Evolutionary conservation across 257 asterid genomes (phyloP), one percentile per base, ranked within the genome.

Genomic region (Nicotiana tabacum): DNA sequence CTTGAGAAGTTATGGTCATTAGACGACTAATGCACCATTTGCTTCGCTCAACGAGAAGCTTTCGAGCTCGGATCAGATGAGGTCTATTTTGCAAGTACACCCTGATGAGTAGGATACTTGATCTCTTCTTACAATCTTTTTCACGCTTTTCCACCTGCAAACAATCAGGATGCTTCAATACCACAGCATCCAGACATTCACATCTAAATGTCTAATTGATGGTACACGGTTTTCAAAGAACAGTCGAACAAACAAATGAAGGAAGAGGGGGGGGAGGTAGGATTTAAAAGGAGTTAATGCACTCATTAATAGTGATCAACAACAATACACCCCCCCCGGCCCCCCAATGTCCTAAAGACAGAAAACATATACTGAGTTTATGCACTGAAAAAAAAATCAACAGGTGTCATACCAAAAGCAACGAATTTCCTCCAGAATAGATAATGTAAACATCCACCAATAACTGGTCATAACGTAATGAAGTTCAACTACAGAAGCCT

Each of bases 1-100:
- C 93, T 86, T 96, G 99, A 85, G 99, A 97, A 80, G 98, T 94
- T 84, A 96, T 92, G 90, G 92, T 94, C 98, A 96, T 92, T 84
- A 96, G 86, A 64, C 92, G 97, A 90, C 89, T 89, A 81, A 90
- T 86, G 90, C 83, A 89, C 99, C 99, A 96, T 90, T 93, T 96
- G 95, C 97, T 96, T 77, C 99, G 89, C 66, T 89, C 98, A 70
- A 91, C 90, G 76, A 96, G 95, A 87, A 87, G 89, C 88, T 92
- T 94, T 83, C 93, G 88, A 83, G 90, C 98, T 87, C 90, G 93
- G 88, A 90, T 90, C 66, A 96, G 91, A 84, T 97, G 98, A 88
- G 98, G 85, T 79, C 94, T 98, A 85, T 80, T 85, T 86, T 91
- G 95, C 81, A 96, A 95, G 89, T 93, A 93, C 78, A 96, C 58